Evolutionary conservation across 2,329 filamentous ascomycete species (phyloP), one percentile per base, ranked within the genome.

Genomic region (Arthrobotrys sphaeroides): DNA sequence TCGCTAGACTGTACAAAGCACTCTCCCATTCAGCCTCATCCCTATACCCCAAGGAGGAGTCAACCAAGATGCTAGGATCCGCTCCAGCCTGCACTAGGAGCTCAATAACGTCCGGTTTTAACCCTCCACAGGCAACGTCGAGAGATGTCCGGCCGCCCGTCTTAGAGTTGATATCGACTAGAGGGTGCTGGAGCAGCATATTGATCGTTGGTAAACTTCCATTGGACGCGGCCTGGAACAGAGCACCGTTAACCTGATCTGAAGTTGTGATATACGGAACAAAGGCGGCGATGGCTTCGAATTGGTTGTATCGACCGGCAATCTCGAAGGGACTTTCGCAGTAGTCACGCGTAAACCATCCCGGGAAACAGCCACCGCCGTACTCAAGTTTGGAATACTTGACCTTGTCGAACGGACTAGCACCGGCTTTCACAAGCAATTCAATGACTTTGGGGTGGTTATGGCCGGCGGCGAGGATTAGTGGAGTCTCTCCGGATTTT

Each of bases 391-490:
- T 13, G 31, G 26, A n/a, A 38, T 40, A 24, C 3, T 64, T 24
- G n/a, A 59, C 28, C 13, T 2, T 1, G 22, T 62, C 18, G 3
- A 82, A 57, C 0, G 82, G 81, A 38, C 82, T 73, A 0, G 83
- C 81, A 9, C 83, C 83, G 20, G 82, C 82, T 5, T 80, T 73
- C 3, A 85, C 70, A 2, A 84, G 77, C 0, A 79, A 62, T 13
- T 62, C 73, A 2, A 83, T 78, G 28, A 80, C 80, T 4, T 74
- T 76, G 2, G 73, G 59, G 65, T 82, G 80, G 38, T 83, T 83
- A 6, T 75, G 78, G 2, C 4, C 70, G 1, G 82, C 82, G 4
- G 83, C 83, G 22, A 73, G 5, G 60, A 84, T 82, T 0, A 85
- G 69, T 4, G 84, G 81, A n/a, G 77, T 82, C 0, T 78, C 45